Conservation (phyloP, 148 eudicot genomes). For the Persicaria maculosa region DNA sequence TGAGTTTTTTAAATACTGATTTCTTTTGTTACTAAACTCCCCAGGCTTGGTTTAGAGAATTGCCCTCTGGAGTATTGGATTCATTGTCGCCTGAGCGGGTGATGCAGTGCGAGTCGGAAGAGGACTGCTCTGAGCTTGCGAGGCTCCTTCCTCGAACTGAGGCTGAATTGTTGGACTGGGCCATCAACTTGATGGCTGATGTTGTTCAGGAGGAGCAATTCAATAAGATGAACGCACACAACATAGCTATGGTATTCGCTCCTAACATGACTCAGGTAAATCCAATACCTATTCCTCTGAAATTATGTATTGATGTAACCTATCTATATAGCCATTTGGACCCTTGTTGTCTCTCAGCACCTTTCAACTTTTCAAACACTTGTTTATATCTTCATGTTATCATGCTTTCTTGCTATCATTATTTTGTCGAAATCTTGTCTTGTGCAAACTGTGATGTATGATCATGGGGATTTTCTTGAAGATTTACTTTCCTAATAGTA, state of each 20-base stretch:
- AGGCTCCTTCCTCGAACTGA: slow-evolving; percentile 75
- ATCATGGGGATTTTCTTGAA: neutral
- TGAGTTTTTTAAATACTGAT: neutral
- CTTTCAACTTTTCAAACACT: too few species aligned
- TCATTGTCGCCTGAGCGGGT: slow-evolving; percentile 78
- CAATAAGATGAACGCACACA: slow-evolving; percentile 94
- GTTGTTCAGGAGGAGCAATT: slow-evolving; percentile 72
- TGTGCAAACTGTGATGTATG: neutral
- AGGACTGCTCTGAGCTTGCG: slow-evolving; percentile 67
- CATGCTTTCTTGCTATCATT: neutral
- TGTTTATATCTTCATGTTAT: too few species aligned
- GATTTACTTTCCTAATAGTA: neutral
- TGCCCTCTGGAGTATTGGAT: slow-evolving; percentile 82
- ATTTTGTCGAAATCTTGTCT: neutral
- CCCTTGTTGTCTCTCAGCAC: neutral
- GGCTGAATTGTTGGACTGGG: slow-evolving; percentile 82
- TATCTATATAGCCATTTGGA: neutral
- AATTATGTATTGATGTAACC: neutral
- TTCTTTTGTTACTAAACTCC: slow-evolving; percentile 8
- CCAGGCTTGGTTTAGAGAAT: slow-evolving; percentile 99
- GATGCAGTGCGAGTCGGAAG: slow-evolving; percentile 84
- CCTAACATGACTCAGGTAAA: slow-evolving; percentile 99
- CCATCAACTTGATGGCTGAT: slow-evolving; percentile 93
- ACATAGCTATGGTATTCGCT: slow-evolving; percentile 93
- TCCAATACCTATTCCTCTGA: neutral